Conservation (phyloP, 139 green algal genomes). For the Chlamydomonas sphaeroides region DNA sequence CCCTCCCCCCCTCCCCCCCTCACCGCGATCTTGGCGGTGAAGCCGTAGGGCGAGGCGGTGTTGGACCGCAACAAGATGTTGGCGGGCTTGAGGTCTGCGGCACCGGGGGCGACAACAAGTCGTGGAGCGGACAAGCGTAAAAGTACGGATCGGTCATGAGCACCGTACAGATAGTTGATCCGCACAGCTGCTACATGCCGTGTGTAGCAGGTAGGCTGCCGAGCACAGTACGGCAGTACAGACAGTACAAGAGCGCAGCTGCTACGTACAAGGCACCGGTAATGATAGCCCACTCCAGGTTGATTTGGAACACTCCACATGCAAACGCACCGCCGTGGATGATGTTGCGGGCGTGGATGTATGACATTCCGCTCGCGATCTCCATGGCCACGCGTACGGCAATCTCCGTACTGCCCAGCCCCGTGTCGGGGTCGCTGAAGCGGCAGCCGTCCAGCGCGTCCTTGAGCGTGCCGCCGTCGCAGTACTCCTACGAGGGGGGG, state of each 20-base stretch:
- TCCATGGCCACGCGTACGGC: slow-evolving; percentile 23
- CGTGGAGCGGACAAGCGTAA: too few species aligned
- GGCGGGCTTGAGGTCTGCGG: slow-evolving; percentile 21
- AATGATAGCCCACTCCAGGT: too few species aligned
- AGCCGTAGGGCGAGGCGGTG: slow-evolving; percentile 28
- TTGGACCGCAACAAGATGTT: slow-evolving; percentile 39
- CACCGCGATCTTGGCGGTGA: slow-evolving; percentile 29
- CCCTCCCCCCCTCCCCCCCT: too few species aligned
- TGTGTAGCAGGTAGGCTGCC: too few species aligned
- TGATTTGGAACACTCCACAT: too few species aligned
- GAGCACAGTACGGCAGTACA: too few species aligned
- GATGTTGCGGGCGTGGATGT: slow-evolving; percentile 25
- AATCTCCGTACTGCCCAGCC: not conserved
- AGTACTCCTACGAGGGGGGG: slow-evolving; percentile 14
- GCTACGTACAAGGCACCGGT: too few species aligned
- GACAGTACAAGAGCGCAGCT: too few species aligned
- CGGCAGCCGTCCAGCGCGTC: slow-evolving; percentile 23
- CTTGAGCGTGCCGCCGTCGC: slow-evolving; percentile 35
- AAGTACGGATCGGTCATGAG: too few species aligned
- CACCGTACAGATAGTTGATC: too few species aligned
- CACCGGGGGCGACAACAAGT: too few species aligned
- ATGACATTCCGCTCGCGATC: slow-evolving; percentile 12
- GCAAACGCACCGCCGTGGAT: slow-evolving; percentile 34
- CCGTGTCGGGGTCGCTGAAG: not conserved
- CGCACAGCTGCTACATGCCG: too few species aligned